Conservation (phyloP, 2,329 filamentous ascomycete species). For the Ceratocystis cacaofunesta region DNA sequence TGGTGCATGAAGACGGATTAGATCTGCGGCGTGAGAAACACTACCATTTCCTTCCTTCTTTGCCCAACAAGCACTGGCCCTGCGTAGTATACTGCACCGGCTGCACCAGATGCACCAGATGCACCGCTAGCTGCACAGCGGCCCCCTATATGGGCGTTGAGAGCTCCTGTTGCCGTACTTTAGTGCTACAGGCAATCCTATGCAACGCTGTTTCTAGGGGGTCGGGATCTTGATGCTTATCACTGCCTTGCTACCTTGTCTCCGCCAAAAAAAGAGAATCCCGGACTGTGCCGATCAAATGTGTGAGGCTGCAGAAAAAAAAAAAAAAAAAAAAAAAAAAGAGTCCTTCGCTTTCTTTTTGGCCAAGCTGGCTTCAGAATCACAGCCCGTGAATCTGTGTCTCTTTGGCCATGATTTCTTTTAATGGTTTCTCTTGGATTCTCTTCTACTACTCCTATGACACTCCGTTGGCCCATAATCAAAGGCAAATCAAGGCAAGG, state of each 20-base stretch:
- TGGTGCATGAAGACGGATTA: not conserved
- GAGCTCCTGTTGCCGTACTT: not conserved
- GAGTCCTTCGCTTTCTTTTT: not conserved
- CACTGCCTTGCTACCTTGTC: not conserved
- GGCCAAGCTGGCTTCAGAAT: not conserved
- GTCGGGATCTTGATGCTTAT: not conserved
- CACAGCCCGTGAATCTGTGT: too few species aligned
- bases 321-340: not conserved
- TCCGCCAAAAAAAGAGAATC: not conserved
- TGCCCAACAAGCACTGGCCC: not conserved
- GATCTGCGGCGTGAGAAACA: not conserved
- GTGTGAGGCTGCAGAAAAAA: not conserved
- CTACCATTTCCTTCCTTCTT: not conserved
- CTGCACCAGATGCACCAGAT: too few species aligned
- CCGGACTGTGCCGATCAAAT: not conserved
- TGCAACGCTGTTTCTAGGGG: not conserved
- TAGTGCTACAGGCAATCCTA: constrained; percentile 1
- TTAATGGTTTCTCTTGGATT: too few species aligned
- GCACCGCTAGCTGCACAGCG: too few species aligned
- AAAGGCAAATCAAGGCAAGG: not conserved
- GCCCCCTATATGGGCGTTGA: not conserved
- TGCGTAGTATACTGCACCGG: not conserved
- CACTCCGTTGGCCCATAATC: not conserved
- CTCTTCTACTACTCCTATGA: too few species aligned
- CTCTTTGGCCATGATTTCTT: not conserved